phyloP scores from a whole-genome alignment of 257 asterid genomes.

The Cinchona pubescens region DNA sequence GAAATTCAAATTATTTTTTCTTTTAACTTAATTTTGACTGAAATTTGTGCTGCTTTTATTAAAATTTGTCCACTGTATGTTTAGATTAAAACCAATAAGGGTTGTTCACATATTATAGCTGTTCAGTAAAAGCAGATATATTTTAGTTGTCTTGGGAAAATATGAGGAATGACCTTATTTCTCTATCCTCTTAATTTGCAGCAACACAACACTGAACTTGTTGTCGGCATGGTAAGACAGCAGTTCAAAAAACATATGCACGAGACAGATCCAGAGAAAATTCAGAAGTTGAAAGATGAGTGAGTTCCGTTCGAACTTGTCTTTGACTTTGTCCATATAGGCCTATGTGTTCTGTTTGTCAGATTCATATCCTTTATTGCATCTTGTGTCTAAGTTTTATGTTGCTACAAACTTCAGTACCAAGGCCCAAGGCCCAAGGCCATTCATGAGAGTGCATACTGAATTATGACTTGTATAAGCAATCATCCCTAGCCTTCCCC shows the following conservation, averaged over 20 bases:
- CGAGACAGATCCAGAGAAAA: constrained; percentile 86
- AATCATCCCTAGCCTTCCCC: neutral
- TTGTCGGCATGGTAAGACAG: constrained; percentile 69
- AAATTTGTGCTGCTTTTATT: constrained; percentile 2
- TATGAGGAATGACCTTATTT: neutral
- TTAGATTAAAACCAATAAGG: neutral
- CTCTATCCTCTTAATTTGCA: constrained; percentile 28
- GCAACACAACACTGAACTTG: constrained; percentile 78
- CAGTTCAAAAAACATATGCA: constrained; percentile 82
- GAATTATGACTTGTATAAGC: neutral
- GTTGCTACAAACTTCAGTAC: neutral
- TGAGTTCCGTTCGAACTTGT: constrained; percentile 34
- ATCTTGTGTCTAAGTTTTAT: neutral
- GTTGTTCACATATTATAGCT: neutral
- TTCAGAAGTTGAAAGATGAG: constrained; percentile 85
- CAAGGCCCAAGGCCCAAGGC: neutral
- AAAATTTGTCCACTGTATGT: neutral
- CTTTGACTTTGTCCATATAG: neutral
- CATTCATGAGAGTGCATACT: neutral
- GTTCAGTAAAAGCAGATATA: neutral
- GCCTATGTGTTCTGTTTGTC: neutral
- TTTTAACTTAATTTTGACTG: neutral
- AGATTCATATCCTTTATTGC: neutral
- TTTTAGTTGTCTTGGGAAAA: neutral
- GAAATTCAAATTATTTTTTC: neutral